phyloP scores from a whole-genome alignment of 768 basidiomycete genomes.

The Roridomyces roridus region DNA sequence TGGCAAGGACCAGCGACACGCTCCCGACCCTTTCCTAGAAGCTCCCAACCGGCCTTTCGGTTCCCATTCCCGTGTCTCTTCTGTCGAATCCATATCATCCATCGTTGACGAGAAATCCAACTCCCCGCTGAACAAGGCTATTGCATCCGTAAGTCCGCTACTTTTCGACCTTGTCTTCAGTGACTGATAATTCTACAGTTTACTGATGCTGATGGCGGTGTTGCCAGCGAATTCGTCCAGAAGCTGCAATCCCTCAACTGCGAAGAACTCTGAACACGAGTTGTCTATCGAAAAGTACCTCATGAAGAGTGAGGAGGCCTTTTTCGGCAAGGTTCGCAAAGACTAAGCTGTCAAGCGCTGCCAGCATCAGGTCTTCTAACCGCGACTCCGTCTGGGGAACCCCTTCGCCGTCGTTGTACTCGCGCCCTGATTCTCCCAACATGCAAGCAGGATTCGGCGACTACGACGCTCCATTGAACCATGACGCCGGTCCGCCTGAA shows the following conservation, averaged over 20 bases:
- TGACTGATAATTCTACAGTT: slow-evolving; percentile 56
- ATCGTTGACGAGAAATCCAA: slow-evolving; percentile 91
- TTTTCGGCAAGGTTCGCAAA: slow-evolving; percentile 89
- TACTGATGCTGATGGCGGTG: slow-evolving; percentile 92
- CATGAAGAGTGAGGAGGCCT: slow-evolving; percentile 89
- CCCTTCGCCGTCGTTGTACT: slow-evolving; percentile 66
- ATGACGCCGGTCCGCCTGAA: slow-evolving; percentile 61
- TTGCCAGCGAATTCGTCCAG: slow-evolving; percentile 87
- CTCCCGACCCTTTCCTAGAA: slow-evolving; percentile 89
- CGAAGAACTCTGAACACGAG: slow-evolving; percentile 91
- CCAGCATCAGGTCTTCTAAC: slow-evolving; percentile 77
- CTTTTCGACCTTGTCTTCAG: background rate
- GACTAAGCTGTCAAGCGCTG: slow-evolving; percentile 86
- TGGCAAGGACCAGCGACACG: slow-evolving; percentile 76
- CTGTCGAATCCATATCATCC: slow-evolving; percentile 90
- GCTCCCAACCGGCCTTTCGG: slow-evolving; percentile 81
- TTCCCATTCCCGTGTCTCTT: slow-evolving; percentile 77
- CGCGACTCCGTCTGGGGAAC: slow-evolving; percentile 87
- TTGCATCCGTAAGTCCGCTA: slow-evolving; percentile 69
- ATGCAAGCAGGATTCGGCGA: slow-evolving; percentile 52
- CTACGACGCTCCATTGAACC: slow-evolving; percentile 50
- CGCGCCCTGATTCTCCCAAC: slow-evolving; percentile 74
- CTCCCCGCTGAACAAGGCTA: slow-evolving; percentile 93
- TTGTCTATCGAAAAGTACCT: slow-evolving; percentile 92
- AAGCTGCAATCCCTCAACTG: slow-evolving; percentile 77